Evolutionary conservation across 2,329 filamentous ascomycete species (phyloP).

Genomic region (Aspergillus texensis): DNA sequence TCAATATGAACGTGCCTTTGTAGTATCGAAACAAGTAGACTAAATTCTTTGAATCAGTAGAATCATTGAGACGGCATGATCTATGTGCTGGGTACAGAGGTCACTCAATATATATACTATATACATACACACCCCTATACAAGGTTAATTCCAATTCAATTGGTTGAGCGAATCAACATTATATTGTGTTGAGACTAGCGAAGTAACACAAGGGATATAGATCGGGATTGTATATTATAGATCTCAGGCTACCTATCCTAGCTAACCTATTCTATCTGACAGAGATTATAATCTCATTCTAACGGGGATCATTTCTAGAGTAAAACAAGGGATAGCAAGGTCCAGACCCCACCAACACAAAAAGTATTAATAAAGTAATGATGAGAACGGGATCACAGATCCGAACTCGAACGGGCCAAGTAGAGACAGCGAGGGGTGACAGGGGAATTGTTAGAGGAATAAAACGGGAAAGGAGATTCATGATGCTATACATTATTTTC

Average conservation of each 20-base stretch:
- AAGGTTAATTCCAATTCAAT: background rate
- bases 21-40: too few relatives aligned
- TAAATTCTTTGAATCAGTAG: background rate
- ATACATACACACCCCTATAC: background rate
- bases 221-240: background rate
- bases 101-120: background rate
- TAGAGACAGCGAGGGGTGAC: conserved; percentile 15
- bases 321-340: conserved; percentile 3
- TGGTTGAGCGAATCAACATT: background rate
- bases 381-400: conserved; percentile 15
- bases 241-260: background rate
- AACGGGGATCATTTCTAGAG: background rate
- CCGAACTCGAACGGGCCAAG: conserved; percentile 34
- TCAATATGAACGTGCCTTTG: background rate
- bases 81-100: background rate
- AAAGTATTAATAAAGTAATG: conserved; percentile 10
- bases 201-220: background rate
- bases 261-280: conserved; percentile 3
- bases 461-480: conserved; percentile 21
- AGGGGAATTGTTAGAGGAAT: background rate
- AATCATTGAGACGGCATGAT: background rate
- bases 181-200: background rate
- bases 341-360: conserved; percentile 11
- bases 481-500: conserved; percentile 60
- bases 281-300: background rate